Percentiles rank a stretch among this genome's conserved stretches.
phyloP scores from a whole-genome alignment of 345 rosid genomes.

The Rhodamnia rubescens region DNA sequence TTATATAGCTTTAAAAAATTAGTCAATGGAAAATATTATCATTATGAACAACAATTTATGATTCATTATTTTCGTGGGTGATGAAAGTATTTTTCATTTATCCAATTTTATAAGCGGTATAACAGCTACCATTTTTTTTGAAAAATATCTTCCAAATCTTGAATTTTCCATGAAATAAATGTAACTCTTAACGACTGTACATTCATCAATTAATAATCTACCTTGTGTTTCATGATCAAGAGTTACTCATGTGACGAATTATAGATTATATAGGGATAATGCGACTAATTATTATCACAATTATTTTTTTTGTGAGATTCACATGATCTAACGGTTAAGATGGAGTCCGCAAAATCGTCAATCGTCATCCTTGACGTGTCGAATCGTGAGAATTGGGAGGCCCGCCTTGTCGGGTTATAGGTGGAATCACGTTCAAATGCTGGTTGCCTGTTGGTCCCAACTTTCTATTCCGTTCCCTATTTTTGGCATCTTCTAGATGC shows the following conservation, averaged over 20 bases:
- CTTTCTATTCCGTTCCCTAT: background rate
- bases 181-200: too few relatives aligned
- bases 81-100: too few relatives aligned
- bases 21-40: constrained; percentile 6
- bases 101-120: too few relatives aligned
- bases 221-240: too few relatives aligned
- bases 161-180: too few relatives aligned
- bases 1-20: background rate
- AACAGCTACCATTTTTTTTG: too few relatives aligned
- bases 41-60: too few relatives aligned
- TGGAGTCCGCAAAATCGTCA: accelerated
- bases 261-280: background rate
- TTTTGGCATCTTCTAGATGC: background rate
- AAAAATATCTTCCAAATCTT: too few relatives aligned
- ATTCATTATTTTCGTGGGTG: too few relatives aligned
- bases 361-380: background rate
- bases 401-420: background rate
- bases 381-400: background rate
- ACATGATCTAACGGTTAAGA: background rate
- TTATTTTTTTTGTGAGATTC: background rate
- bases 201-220: too few relatives aligned
- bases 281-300: accelerated
- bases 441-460: background rate
- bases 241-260: too few relatives aligned
- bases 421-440: background rate